Conservation (phyloP, 1,139 yeast species). For the Debaryomyces sp. region DNA sequence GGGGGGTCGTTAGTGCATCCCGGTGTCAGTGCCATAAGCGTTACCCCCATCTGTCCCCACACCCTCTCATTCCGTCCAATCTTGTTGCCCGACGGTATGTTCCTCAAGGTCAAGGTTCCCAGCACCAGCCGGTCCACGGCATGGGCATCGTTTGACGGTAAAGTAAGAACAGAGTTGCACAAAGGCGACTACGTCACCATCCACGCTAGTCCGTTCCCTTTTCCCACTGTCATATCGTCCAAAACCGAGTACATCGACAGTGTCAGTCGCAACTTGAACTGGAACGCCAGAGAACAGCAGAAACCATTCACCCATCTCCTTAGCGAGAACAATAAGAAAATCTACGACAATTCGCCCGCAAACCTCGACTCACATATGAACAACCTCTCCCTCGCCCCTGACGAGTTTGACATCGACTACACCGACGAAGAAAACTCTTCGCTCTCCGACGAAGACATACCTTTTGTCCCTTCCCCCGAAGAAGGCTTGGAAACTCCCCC, state of each 20-base stretch:
- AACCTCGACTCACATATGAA: constrained; percentile 14
- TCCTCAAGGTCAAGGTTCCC: constrained; percentile 74
- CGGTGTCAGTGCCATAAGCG: constrained; percentile 83
- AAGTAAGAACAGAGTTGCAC: constrained; percentile 68
- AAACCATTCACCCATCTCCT: constrained; percentile 64
- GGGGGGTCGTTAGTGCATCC: constrained; percentile 93
- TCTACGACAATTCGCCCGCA: constrained; percentile 23
- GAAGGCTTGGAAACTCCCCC: constrained; percentile 37
- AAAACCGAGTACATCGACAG: constrained; percentile 81
- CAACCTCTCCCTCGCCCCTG: constrained; percentile 4
- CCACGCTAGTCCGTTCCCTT: constrained; percentile 78
- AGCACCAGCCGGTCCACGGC: constrained; percentile 71
- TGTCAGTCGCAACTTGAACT: constrained; percentile 78
- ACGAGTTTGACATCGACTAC: constrained; percentile 8
- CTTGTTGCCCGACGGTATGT: constrained; percentile 83
- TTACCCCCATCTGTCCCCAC: constrained; percentile 93
- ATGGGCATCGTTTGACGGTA: constrained; percentile 91
- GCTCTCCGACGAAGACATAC: constrained; percentile 19
- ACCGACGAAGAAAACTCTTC: constrained; percentile 4
- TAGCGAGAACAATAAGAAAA: constrained; percentile 48
- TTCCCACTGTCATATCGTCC: constrained; percentile 79
- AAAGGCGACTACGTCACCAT: constrained; percentile 80
- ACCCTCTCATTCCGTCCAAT: constrained; percentile 88
- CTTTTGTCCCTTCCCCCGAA: constrained; percentile 29
- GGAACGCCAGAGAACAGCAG: constrained; percentile 86